Evolutionary conservation across 257 asterid genomes (phyloP).

Genomic region (Thymus quinquecostatus): DNA sequence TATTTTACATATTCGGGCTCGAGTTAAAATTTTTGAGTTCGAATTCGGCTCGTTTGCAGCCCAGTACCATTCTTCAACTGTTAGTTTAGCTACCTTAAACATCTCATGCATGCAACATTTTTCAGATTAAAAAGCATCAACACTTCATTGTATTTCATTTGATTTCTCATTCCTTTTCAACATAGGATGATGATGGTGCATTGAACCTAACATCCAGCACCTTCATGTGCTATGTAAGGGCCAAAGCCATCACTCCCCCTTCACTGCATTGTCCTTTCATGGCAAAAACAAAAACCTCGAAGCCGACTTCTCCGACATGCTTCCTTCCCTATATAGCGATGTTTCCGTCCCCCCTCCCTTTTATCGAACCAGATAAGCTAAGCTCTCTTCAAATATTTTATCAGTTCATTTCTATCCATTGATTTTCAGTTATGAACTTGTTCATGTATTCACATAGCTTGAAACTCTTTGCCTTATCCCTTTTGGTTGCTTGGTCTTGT

Average conservation of each 20-base stretch:
- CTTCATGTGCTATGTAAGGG: slow-evolving; percentile 31
- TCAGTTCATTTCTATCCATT: neutral
- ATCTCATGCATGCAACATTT: no score
- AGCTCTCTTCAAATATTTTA: neutral
- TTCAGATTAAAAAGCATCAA: no score
- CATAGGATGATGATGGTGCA: slow-evolving; percentile 21
- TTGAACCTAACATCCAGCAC: slow-evolving; percentile 31
- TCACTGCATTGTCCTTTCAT: slow-evolving; percentile 38
- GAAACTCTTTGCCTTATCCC: neutral
- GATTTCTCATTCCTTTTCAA: no score
- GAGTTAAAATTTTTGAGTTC: no score
- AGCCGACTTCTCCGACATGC: slow-evolving; percentile 45
- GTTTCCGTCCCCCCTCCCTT: slow-evolving; percentile 64
- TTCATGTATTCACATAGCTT: neutral
- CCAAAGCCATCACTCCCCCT: slow-evolving; percentile 32
- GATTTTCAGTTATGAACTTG: no score
- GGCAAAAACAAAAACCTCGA: slow-evolving; percentile 35
- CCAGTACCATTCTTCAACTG: no score
- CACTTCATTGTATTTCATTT: neutral
- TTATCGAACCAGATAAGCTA: slow-evolving; percentile 21
- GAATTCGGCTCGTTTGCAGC: no score
- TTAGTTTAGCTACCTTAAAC: no score
- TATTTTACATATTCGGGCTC: no score
- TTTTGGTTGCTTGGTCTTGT: neutral
- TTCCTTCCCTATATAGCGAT: slow-evolving; percentile 40